Evolutionary conservation across 257 asterid species (phyloP).

Genomic region (Handroanthus guayacan): DNA sequence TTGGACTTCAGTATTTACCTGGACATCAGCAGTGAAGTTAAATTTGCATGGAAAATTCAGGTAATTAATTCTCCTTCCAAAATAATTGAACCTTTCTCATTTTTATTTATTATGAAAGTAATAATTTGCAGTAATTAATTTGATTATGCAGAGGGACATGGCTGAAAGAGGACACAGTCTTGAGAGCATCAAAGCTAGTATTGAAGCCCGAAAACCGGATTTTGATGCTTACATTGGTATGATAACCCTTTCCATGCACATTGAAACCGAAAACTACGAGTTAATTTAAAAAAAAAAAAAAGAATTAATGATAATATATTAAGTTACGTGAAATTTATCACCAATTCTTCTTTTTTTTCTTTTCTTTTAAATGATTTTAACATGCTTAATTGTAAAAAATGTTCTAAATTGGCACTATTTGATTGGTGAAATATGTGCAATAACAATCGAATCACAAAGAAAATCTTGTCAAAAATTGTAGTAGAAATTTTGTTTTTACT

Average conservation of each 20-base stretch:
- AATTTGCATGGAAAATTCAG: constrained; percentile 96
- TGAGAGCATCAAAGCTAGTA: constrained; percentile 97
- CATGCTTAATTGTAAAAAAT: too few species aligned
- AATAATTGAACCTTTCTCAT: background rate
- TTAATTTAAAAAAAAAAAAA: too few species aligned
- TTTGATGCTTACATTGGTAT: constrained; percentile 97
- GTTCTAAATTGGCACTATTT: too few species aligned
- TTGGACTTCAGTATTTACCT: constrained; percentile 97
- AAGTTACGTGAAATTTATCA: too few species aligned
- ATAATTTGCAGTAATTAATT: background rate
- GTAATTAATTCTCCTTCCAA: constrained; percentile 36
- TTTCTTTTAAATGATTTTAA: background rate
- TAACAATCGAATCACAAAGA: too few species aligned
- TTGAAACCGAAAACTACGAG: too few species aligned
- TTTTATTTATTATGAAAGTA: background rate
- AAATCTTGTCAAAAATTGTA: too few species aligned
- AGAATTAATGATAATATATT: too few species aligned
- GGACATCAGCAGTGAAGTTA: constrained; percentile 96
- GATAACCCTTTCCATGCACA: background rate
- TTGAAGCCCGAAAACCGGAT: constrained; percentile 94
- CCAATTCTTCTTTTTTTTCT: too few species aligned
- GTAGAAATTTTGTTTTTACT: too few species aligned
- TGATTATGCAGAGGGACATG: constrained; percentile 88
- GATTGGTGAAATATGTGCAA: too few species aligned
- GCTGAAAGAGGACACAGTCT: constrained; percentile 99